phyloP scores from a whole-genome alignment of 148 eudicot species.

The Agrostemma githago region DNA sequence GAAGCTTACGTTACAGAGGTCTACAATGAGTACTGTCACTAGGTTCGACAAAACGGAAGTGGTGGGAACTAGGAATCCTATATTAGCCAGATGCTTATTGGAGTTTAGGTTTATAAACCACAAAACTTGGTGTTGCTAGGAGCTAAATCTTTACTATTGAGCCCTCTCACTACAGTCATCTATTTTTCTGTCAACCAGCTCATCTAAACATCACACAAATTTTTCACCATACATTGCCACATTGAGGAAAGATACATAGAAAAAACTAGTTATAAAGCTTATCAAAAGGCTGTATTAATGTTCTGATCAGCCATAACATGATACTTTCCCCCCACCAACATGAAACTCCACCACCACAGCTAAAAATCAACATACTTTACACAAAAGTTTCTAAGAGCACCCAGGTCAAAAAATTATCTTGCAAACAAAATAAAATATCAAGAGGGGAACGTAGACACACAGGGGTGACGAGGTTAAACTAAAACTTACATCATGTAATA shows the following conservation, averaged over 20 bases:
- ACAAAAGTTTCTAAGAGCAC: slow-evolving; percentile 1
- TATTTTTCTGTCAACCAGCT: background rate
- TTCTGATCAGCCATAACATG: background rate
- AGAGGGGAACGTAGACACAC: background rate
- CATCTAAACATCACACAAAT: slow-evolving; percentile 2
- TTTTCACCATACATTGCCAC: background rate
- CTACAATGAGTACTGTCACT: background rate
- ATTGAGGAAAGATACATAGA: background rate
- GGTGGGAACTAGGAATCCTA: background rate
- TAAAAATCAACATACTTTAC: slow-evolving; percentile 3
- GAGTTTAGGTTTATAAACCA: background rate
- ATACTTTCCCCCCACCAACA: background rate
- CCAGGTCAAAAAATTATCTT: background rate
- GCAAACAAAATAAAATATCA: background rate
- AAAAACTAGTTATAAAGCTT: background rate
- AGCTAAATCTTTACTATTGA: background rate
- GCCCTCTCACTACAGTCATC: background rate
- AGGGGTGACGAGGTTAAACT: background rate
- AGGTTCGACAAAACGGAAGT: background rate
- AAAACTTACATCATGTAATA: slow-evolving; percentile 74
- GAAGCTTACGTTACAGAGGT: slow-evolving; percentile 6
- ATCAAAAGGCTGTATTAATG: background rate
- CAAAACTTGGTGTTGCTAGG: background rate
- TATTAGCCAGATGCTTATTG: background rate
- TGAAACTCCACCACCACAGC: background rate